Evolutionary conservation across 2,329 filamentous ascomycete genomes (phyloP).

Genomic region (Alternaria arborescens): DNA sequence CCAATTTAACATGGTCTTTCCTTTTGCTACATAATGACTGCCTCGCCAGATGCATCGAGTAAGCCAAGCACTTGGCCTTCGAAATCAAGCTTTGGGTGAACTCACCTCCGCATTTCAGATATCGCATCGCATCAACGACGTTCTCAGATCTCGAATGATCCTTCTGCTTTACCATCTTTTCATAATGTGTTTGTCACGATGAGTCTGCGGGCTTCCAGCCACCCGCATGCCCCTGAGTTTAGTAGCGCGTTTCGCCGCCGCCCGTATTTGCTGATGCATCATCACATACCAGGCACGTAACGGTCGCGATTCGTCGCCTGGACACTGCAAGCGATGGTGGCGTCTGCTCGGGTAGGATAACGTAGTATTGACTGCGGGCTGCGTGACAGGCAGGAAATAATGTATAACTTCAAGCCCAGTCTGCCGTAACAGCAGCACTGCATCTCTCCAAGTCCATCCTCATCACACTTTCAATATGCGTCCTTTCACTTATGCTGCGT

Average conservation of each 20-base stretch:
- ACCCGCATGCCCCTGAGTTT: constrained; percentile 8
- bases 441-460: not conserved
- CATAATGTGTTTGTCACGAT: constrained; percentile 2
- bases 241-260: constrained; percentile 6
- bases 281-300: constrained; percentile 6
- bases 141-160: not conserved
- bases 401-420: not conserved
- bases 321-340: constrained; percentile 4
- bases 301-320: constrained; percentile 5
- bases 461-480: constrained; percentile 25
- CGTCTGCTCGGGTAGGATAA: not conserved
- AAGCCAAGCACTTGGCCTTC: not conserved
- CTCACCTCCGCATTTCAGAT: not conserved
- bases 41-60: not conserved
- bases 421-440: not conserved
- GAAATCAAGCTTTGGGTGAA: not conserved
- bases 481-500: constrained; percentile 22
- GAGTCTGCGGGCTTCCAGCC: constrained; percentile 1
- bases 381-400: not conserved
- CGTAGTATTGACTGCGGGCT: not conserved
- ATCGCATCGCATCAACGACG: not conserved
- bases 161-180: not conserved
- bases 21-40: not conserved
- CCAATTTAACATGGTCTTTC: not conserved
- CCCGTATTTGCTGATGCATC: constrained; percentile 14